Base-by-base conservation (phyloP, 1,284 basidiomycete species). In the Xanthoconium separans region DNA sequence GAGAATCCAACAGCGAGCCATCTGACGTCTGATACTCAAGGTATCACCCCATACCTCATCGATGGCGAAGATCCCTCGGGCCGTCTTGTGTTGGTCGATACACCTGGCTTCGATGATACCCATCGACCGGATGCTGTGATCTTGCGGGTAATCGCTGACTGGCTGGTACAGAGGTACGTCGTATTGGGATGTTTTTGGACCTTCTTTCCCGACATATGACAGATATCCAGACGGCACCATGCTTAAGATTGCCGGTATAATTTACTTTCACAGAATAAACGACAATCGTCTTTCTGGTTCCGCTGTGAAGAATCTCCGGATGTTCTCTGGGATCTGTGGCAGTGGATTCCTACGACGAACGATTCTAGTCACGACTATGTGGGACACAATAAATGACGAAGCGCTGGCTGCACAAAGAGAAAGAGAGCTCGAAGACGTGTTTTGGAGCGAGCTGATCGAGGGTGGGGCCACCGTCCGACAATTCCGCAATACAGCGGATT, bases 181-280 rank as follows among this genome's bases (percentile, higher is more conserved):
- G 16, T 30, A 7, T 11, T 50, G 2, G 30, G n/a, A 24, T 10
- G 10, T 15, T 22, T 11, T 27, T 16, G 5, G 8, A 5, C 22
- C 22, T 3, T 10, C 13, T 9, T 4, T 8, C 18, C 7, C 39
- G 16, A 50, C 42, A 6, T 24, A 12, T 16, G 12, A 13, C 42
- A 66, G 64, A 40, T 62, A 66, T 30, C 15, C 54, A 6, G 41
- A 33, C 2, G 50, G 53, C 0, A 11, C 16, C 2, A 48, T 65
- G 0, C 48, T 57, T 37, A 54, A 18, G 22, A 59, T 78, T 3
- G 62, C 70, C 13, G 79, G 80, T 0, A 64, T 81, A 48, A 70
- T 81, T 20, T 82, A 80, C 61, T 63, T 78, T 54, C 79, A 81
- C 53, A 72, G 75, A 12, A 82, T 82, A 51, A 73, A 75, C 15